Evolutionary conservation across 1,284 basidiomycete genomes (phyloP).

Genomic region (Heterobasidion occidentale): DNA sequence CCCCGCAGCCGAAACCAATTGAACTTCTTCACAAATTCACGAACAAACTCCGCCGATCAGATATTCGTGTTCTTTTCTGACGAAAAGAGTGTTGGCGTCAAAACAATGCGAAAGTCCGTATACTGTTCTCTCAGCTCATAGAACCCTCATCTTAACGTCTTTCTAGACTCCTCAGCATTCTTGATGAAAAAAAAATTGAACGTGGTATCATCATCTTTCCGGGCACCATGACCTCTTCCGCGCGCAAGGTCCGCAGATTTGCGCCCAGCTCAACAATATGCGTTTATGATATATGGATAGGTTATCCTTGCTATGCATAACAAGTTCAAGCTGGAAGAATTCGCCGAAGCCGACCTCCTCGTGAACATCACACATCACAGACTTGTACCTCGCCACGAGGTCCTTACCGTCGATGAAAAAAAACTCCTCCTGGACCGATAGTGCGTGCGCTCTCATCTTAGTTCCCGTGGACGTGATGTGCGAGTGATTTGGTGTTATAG

Average conservation of each 20-base stretch:
- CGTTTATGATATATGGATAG: constrained; percentile 29
- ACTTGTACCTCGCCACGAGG: constrained; percentile 90
- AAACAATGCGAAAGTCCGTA: constrained; percentile 90
- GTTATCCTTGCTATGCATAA: constrained; percentile 84
- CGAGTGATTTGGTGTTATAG: constrained; percentile 31
- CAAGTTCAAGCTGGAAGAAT: constrained; percentile 90
- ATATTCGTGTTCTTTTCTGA: constrained; percentile 95
- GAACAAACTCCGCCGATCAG: constrained; percentile 64
- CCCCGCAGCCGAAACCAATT: constrained; percentile 69
- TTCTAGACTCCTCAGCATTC: constrained; percentile 72
- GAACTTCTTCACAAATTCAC: constrained; percentile 81
- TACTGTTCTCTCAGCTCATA: background rate
- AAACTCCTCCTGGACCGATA: constrained; percentile 85
- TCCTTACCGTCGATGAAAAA: constrained; percentile 84
- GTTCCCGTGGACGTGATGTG: constrained; percentile 5
- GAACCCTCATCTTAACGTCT: background rate
- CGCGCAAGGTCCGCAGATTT: constrained; percentile 68
- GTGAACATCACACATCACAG: constrained; percentile 98
- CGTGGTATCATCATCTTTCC: constrained; percentile 95
- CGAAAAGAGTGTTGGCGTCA: constrained; percentile 89
- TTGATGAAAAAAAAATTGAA: constrained; percentile 86
- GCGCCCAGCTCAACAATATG: constrained; percentile 1
- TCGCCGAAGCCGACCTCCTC: constrained; percentile 91
- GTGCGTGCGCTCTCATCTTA: constrained; percentile 43
- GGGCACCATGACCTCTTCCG: constrained; percentile 94